A percentile compares a stretch with the other conserved stretches of the same genome.
Conservation (phyloP, 2,329 filamentous ascomycete genomes). For the Didymella lethalis region DNA sequence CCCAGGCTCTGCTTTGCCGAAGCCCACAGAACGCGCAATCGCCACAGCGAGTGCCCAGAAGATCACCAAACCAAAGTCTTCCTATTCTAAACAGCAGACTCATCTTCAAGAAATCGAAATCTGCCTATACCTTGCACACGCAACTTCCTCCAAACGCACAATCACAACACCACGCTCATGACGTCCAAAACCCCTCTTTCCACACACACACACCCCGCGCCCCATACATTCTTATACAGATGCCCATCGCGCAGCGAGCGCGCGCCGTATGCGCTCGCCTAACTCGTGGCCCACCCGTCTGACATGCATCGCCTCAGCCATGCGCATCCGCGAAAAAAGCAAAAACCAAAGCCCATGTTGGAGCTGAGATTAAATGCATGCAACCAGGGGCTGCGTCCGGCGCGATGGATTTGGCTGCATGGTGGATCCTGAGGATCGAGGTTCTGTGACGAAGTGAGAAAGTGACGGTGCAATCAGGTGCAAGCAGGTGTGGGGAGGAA, state of each 20-base stretch:
- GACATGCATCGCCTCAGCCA: neutral
- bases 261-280: neutral
- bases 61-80: no score
- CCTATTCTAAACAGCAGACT: no score
- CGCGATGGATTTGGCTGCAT: slow-evolving; percentile 3
- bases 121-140: no score
- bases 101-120: no score
- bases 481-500: neutral
- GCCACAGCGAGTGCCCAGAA: no score
- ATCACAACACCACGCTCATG: no score
- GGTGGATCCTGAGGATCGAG: neutral
- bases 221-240: no score
- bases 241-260: neutral
- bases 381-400: slow-evolving; percentile 1
- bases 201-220: no score
- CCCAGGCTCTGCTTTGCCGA: neutral
- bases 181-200: no score
- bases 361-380: neutral
- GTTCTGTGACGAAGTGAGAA: neutral
- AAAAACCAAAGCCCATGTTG: neutral
- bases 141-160: no score
- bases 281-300: neutral
- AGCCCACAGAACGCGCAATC: no score
- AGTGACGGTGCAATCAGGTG: slow-evolving; percentile 5
- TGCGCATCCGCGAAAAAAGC: neutral